phyloP scores from a whole-genome alignment of 495 filamentous ascomycete genomes.

The Neurospora sp. region DNA sequence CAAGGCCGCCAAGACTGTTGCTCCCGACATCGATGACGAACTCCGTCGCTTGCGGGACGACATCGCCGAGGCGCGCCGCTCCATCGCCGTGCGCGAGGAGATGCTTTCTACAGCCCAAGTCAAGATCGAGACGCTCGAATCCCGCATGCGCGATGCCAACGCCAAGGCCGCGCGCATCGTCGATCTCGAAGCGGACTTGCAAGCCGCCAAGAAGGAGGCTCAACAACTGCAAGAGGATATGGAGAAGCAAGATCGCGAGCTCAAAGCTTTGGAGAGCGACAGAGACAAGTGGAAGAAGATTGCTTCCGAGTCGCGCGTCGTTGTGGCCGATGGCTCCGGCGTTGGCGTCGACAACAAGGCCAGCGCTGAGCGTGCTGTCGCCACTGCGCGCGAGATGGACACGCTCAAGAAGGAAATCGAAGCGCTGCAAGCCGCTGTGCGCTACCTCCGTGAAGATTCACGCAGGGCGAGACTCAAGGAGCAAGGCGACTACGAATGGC shows the following conservation, averaged over 20 bases:
- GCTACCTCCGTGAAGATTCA: slow-evolving; percentile 70
- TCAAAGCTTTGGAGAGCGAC: slow-evolving; percentile 48
- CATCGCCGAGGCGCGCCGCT: slow-evolving; percentile 51
- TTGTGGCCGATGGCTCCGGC: slow-evolving; percentile 35
- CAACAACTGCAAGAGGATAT: slow-evolving; percentile 55
- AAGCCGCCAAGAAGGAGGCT: slow-evolving; percentile 42
- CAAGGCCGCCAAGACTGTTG: slow-evolving; percentile 63
- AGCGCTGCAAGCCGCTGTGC: slow-evolving; percentile 62
- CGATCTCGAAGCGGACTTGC: slow-evolving; percentile 52
- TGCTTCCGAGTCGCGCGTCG: slow-evolving; percentile 53
- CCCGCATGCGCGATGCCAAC: slow-evolving; percentile 64
- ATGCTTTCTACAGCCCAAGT: slow-evolving; percentile 64
- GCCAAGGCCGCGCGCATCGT: slow-evolving; percentile 55
- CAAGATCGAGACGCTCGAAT: slow-evolving; percentile 87
- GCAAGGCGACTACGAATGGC: slow-evolving; percentile 50
- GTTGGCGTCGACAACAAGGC: slow-evolving; percentile 36
- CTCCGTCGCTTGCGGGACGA: slow-evolving; percentile 66
- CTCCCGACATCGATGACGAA: slow-evolving; percentile 71
- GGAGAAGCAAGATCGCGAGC: slow-evolving; percentile 47
- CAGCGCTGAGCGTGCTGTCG: slow-evolving; percentile 48
- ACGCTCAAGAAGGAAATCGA: slow-evolving; percentile 58
- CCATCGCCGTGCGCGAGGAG: slow-evolving; percentile 55
- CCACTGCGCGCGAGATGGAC: slow-evolving; percentile 67
- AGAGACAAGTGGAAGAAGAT: slow-evolving; percentile 68
- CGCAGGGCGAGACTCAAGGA: slow-evolving; percentile 53